Base-by-base conservation (phyloP, 305 asterid genomes). In the Petunia hybrid region DNA sequence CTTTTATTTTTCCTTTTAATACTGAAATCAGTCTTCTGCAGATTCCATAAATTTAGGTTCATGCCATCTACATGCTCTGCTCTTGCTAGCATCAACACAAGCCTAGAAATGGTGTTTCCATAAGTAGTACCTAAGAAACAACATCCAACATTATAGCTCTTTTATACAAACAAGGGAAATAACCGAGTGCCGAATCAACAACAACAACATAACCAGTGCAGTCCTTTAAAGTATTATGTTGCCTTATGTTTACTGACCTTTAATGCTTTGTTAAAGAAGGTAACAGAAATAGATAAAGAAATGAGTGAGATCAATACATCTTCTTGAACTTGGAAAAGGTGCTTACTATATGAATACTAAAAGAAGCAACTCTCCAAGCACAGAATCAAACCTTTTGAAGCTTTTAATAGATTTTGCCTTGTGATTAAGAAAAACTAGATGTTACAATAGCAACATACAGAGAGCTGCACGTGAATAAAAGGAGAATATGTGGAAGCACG, bases 391-490 rank as follows among this genome's bases (percentile, higher is more conserved):
- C 39, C 71, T 41, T 5, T 8, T 10, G 5, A 12, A 65, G 46
- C 48, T 65, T 65, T 39, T 65, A 60, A 65, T 13, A 46, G 31
- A 65, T 13, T 8, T 48, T 71, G 46, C 63, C 63, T 73, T 73
- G 46, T 73, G 12, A 51, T 73, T 46, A 73, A 73, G 78, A 51
- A 51, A 22, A 73, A 42, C 43, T 71, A 6, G 48, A 48, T 48
- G 16, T 12, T 70, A 55, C 60, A 10, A 31, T 70, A 13, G 6
- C 48, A 45, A 39, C 61, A 55, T 55, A 4, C 14, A 35, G 61
- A 71, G 61, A 55, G 3, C 9, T 71, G 78, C 62, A 71, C 31
- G 35, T 73, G 43, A 51, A 51, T 51, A 13, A 8, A 13, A 51
- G 9, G 55, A 48, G 55, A 8, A 8, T 8, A 48, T 51, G 13